Evolutionary conservation across 306 rosid genomes (phyloP), one percentile per base, ranked within the genome.

Genomic region (Carpinus fangiana): DNA sequence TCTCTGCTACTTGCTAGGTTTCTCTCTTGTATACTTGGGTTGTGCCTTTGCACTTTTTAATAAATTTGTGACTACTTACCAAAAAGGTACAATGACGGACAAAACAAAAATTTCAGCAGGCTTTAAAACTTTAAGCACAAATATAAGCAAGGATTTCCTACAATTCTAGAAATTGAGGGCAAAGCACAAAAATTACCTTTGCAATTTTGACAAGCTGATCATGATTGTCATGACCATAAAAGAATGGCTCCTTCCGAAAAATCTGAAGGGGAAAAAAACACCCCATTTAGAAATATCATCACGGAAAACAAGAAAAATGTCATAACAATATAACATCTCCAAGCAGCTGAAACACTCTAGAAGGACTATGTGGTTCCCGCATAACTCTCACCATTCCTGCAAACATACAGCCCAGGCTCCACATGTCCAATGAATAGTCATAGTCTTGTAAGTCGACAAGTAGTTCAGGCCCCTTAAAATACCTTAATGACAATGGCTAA

Each of bases 361-460:
- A 67, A 38, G 72, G 28, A 41, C 43, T 71, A 45, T 52, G 14
- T 73, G 80, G 72, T 48, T 34, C 76, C 82, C 45, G 73, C 28
- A 41, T 20, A 84, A 80, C 75, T 77, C 89, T 89, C 76, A 96
- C 99, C 98, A 96, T 96, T 87, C 99, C 99, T 50, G 99, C 98
- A 90, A 96, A 96, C 99, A 96, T 96, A 82, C 99, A 96, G 82
- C 99, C 97, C 68, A 96, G 98, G 87, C 99, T 96, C 99, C 99
- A 93, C 96, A 96, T 91, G 85, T 96, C 98, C 86, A 96, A 87
- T 74, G 96, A 89, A 84, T 93, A 89, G 82, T 92, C 96, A 55
- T 92, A 92, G 77, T 90, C 97, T 88, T 92, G 96, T 85, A 92
- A 84, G 86, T 89, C 92, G 75, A 89, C 97, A 51, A 92, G 90